phyloP scores from a whole-genome alignment of 2,329 filamentous ascomycete species.

The Graphilbum sp. region DNA sequence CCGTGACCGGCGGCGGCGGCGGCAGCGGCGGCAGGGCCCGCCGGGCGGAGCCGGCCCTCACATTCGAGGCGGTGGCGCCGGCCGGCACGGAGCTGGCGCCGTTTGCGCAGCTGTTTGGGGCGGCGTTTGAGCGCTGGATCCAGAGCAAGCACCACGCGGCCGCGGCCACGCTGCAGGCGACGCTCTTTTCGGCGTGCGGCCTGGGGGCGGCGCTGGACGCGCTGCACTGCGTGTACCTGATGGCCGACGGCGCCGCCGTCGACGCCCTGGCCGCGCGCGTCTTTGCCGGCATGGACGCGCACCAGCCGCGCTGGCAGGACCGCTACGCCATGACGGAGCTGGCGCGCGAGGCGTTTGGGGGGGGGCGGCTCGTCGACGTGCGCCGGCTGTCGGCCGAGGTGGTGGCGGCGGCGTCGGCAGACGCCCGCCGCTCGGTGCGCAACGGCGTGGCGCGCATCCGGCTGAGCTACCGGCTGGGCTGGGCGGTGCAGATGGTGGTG shows the following conservation, averaged over 20 bases:
- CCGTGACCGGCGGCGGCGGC: conserved; percentile 15
- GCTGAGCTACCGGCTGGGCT: conserved; percentile 51
- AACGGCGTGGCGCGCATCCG: conserved; percentile 45
- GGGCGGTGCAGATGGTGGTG: conserved; percentile 57
- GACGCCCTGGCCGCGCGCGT: conserved; percentile 50
- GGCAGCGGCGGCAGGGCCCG: no score
- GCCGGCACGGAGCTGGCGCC: conserved; percentile 35
- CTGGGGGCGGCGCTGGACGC: conserved; percentile 48
- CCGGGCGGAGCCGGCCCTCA: conserved; percentile 35
- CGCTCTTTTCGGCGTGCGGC: conserved; percentile 53
- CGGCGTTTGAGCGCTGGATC: conserved; percentile 61
- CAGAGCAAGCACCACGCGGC: conserved; percentile 56
- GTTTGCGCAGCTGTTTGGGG: conserved; percentile 59
- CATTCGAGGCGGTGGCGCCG: conserved; percentile 38
- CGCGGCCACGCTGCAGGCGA: conserved; percentile 45
- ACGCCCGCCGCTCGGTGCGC: conserved; percentile 40
- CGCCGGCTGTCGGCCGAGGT: conserved; percentile 19
- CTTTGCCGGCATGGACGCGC: conserved; percentile 61
- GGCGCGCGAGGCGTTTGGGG: conserved; percentile 53
- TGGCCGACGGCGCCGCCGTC: conserved; percentile 53
- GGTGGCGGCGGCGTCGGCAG: conserved; percentile 16
- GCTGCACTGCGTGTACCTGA: conserved; percentile 59
- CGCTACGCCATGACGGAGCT: conserved; percentile 66
- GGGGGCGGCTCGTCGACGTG: conserved; percentile 23
- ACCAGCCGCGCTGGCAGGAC: conserved; percentile 34